phyloP scores from a whole-genome alignment of 257 asterid species.

The Scutellaria minor region DNA sequence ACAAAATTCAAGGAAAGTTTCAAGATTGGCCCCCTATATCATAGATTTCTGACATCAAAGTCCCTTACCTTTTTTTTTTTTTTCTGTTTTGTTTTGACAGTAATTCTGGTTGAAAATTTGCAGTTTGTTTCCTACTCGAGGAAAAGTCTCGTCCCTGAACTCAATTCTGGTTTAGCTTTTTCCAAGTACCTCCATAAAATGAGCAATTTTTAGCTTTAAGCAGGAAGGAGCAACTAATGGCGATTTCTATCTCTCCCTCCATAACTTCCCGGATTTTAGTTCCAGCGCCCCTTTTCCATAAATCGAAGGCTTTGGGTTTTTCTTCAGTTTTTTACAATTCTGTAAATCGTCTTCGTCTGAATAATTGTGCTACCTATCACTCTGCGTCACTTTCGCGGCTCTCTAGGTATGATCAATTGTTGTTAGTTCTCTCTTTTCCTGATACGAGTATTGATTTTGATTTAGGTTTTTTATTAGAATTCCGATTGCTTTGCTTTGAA shows the following conservation, averaged over 20 bases:
- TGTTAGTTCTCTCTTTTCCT: not conserved
- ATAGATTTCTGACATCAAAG: constrained; percentile 2
- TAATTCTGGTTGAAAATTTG: constrained; percentile 1
- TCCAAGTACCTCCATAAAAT: constrained; percentile 20
- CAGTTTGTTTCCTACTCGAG: not conserved
- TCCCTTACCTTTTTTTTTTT: not conserved
- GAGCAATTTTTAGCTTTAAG: constrained; percentile 29
- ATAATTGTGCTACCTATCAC: constrained; percentile 20
- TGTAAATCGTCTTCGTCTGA: constrained; percentile 33
- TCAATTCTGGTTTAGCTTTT: constrained; percentile 18
- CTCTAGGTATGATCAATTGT: constrained; percentile 52
- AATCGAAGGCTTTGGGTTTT: constrained; percentile 36
- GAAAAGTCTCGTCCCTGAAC: constrained; percentile 24
- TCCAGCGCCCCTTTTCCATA: constrained; percentile 41
- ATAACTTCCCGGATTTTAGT: constrained; percentile 42
- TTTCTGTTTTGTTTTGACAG: not conserved
- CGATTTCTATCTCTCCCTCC: constrained; percentile 48
- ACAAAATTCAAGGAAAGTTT: constrained; percentile 20
- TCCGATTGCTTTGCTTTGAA: constrained; percentile 7
- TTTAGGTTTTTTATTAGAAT: constrained; percentile 6
- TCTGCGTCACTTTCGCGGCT: constrained; percentile 37
- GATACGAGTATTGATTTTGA: not conserved
- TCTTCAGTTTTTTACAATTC: constrained; percentile 44
- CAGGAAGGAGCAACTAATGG: constrained; percentile 46
- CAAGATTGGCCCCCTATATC: not conserved